Base-by-base conservation (phyloP, 2,329 filamentous ascomycete genomes). In the Ceratocystis huliohia region DNA sequence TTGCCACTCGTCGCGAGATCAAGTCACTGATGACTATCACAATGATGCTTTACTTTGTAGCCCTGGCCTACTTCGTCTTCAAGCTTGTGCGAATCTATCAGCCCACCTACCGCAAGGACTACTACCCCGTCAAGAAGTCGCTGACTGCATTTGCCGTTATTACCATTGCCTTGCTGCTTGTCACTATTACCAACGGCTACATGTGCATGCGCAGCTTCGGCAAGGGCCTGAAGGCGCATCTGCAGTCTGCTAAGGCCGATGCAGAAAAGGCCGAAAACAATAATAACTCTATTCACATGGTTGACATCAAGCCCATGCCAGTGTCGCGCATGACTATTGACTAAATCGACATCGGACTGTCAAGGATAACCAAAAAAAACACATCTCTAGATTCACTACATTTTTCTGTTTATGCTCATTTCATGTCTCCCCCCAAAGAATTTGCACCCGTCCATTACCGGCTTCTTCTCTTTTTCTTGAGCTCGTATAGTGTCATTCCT, bases 51-150 rank as follows among this genome's bases (percentile, higher is more conserved):
- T 96, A 96, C 77, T 86, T 96, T 70, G 91, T 88, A 69, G 93
- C 87, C 48, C 83, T 97, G 70, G 90, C 87, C 67, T 99, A 97
- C 79, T 99, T 99, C 80, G 83, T 96, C 74, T 99, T 96, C 84
- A 99, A 99, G 81, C 85, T 99, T 65, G 88, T 94, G 68, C 89
- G 94, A 74, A 99, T 99, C 85, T 99, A 96, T 76, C 85, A 88
- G 71, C 78, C 83, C 10, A 75, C 74, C 56, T 83, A 84, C 71
- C 74, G 74, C 64, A 65, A 74, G 1, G 80, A 84, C 70, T 99
- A 97, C 78, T 74, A 81, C 64, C 87, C 93, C 3, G 93, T 94
- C 46, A 84, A 88, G 69, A 88, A 88, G 73, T 93, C 89, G 17
- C 81, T 99, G 73, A 96, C 93, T 4, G 90, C 91, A 68, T 99